These are phyloP conservation scores for Heracleum sosnowskyi DNA, from an alignment of 129 eudicot genomes.

Conservation along the genomic window DNA sequence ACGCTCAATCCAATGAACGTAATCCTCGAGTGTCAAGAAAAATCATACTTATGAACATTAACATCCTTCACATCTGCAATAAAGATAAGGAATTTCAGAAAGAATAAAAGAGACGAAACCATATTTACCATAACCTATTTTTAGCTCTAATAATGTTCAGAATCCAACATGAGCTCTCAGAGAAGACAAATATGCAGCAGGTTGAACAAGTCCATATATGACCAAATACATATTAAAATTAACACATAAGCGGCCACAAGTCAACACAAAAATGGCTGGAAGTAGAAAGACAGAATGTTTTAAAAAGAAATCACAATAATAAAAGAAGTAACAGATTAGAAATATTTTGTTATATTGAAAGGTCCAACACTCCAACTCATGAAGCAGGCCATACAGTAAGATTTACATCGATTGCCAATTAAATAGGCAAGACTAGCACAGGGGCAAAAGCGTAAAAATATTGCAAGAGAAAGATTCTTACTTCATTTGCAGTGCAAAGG, in stretches of 20 bases:
- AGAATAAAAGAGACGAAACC: neutral
- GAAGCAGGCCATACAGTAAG: neutral
- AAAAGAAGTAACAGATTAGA: neutral
- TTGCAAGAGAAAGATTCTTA: no score
- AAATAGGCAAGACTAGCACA: no score
- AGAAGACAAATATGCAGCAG: no score
- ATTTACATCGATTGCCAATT: no score
- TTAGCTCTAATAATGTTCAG: neutral
- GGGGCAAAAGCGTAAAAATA: no score
- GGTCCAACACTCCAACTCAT: no score
- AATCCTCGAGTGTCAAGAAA: conserved; percentile 70
- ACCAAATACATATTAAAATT: no score
- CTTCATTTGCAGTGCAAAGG: no score
- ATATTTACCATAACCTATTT: neutral
- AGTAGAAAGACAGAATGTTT: neutral
- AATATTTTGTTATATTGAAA: neutral
- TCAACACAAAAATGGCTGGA: no score
- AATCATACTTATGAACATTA: conserved; percentile 81
- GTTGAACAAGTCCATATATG: no score
- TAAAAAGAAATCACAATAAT: neutral
- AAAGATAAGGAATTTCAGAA: neutral
- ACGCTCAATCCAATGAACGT: conserved; percentile 90
- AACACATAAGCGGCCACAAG: no score
- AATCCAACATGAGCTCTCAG: no score
- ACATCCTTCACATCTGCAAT: conserved; percentile 92